These are phyloP conservation scores for Purpureocillium lavendulum DNA, from an alignment of 2,329 filamentous ascomycete species.

Conservation along the genomic window DNA sequence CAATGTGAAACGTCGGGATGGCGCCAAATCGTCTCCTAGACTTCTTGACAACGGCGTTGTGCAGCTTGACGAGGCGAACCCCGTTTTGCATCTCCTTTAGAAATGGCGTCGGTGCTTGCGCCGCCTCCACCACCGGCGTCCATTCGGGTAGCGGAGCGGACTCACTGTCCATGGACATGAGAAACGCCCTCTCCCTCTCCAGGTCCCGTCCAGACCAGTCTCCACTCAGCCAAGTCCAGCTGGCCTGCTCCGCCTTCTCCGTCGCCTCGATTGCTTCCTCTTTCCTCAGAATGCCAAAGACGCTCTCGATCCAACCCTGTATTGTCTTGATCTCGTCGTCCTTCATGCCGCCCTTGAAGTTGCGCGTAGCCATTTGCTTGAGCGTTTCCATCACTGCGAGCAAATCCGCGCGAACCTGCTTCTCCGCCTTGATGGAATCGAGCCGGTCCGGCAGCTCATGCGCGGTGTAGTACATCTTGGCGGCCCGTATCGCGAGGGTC, in stretches of 20 bases:
- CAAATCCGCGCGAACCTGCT: constrained; percentile 73
- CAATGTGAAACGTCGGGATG: constrained; percentile 83
- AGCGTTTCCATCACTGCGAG: constrained; percentile 82
- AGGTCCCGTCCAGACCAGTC: constrained; percentile 71
- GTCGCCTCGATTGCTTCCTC: constrained; percentile 71
- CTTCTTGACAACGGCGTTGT: constrained; percentile 81
- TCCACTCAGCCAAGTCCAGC: constrained; percentile 72
- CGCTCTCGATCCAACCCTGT: constrained; percentile 68
- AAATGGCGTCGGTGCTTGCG: constrained; percentile 61
- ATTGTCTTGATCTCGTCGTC: constrained; percentile 72
- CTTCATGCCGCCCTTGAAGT: constrained; percentile 75
- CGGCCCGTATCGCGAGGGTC: constrained; percentile 89
- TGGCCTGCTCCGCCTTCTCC: constrained; percentile 61
- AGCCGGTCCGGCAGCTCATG: constrained; percentile 82
- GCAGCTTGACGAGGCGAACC: constrained; percentile 71
- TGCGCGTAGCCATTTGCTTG: constrained; percentile 82
- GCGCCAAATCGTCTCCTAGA: constrained; percentile 81
- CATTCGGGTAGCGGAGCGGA: constrained; percentile 58
- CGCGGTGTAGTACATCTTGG: constrained; percentile 92
- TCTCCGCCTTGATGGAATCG: constrained; percentile 81
- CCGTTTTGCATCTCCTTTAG: constrained; percentile 69
- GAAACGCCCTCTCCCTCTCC: constrained; percentile 73
- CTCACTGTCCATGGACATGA: constrained; percentile 62
- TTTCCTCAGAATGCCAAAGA: constrained; percentile 65
- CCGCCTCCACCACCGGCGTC: constrained; percentile 36